Conservation (phyloP, 108 stramenopile species). For the Poteriospumella lacustris region DNA sequence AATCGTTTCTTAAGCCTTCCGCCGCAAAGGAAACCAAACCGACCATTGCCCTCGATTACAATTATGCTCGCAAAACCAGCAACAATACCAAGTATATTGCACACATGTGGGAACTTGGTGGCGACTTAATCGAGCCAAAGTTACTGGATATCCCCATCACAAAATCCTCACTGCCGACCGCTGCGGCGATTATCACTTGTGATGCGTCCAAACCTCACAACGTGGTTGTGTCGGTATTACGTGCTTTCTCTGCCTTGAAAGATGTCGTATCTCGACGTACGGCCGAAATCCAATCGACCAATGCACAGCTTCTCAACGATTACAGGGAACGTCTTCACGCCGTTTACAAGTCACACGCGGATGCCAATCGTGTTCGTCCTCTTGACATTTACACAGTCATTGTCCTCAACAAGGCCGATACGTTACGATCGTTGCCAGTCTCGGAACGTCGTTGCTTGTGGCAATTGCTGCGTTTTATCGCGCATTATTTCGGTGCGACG, state of each 20-base stretch:
- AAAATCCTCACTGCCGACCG: neutral
- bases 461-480: neutral
- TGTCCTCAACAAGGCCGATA: neutral
- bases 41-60: slow-evolving; percentile 13
- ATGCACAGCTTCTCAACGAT: neutral
- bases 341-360: neutral
- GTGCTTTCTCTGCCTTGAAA: neutral
- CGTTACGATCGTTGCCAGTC: neutral
- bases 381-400: neutral
- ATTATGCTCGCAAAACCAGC: neutral
- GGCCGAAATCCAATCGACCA: neutral
- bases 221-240: neutral
- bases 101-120: neutral
- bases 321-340: neutral
- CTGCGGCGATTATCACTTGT: neutral
- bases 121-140: neutral
- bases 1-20: neutral
- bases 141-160: neutral
- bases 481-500: slow-evolving; percentile 10
- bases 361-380: neutral
- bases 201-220: slow-evolving; percentile 10
- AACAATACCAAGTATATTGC: neutral
- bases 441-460: neutral
- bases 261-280: neutral
- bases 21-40: slow-evolving; percentile 3